A percentile compares a stretch with the other conserved stretches of the same genome.
These are phyloP conservation scores for Cinnamomum micranthum DNA, from an alignment of 164 flowering plant species.

Conservation along the genomic window DNA sequence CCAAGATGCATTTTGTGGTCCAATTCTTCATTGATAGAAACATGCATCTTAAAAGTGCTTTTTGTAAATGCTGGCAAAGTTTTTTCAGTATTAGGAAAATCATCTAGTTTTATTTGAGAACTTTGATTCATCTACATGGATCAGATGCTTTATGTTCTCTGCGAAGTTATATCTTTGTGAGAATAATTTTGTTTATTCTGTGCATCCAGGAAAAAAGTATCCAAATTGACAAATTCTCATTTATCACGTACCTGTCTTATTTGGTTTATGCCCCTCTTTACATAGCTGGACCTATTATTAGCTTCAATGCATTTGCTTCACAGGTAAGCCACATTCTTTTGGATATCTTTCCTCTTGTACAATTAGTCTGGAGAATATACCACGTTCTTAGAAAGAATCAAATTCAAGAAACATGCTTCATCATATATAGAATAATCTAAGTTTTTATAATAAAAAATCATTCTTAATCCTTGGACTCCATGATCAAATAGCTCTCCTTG, in stretches of 20 bases:
- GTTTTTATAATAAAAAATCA: too few species aligned
- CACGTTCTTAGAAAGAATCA: not conserved
- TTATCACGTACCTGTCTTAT: conserved; percentile 66
- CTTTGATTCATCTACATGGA: not conserved
- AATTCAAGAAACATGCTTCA: not conserved
- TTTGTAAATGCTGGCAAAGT: too few species aligned
- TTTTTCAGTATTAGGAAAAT: not conserved
- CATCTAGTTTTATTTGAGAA: not conserved
- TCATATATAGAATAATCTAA: too few species aligned
- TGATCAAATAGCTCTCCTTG: too few species aligned
- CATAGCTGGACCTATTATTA: conserved; percentile 89
- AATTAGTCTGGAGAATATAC: not conserved
- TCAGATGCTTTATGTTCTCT: not conserved
- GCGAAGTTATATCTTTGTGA: not conserved
- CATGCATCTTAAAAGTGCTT: too few species aligned
- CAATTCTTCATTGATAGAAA: too few species aligned
- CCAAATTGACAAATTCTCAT: conserved; percentile 45
- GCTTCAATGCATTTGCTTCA: conserved; percentile 90
- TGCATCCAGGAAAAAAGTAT: conserved; percentile 62
- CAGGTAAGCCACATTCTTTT: conserved; percentile 52
- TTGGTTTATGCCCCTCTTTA: conserved; percentile 93
- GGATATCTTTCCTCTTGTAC: not conserved
- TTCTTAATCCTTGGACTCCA: too few species aligned
- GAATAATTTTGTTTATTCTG: conserved; percentile 12
- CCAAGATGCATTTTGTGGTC: too few species aligned